phyloP scores from a whole-genome alignment of 441 rosid species.

The Mallotus japonicus region DNA sequence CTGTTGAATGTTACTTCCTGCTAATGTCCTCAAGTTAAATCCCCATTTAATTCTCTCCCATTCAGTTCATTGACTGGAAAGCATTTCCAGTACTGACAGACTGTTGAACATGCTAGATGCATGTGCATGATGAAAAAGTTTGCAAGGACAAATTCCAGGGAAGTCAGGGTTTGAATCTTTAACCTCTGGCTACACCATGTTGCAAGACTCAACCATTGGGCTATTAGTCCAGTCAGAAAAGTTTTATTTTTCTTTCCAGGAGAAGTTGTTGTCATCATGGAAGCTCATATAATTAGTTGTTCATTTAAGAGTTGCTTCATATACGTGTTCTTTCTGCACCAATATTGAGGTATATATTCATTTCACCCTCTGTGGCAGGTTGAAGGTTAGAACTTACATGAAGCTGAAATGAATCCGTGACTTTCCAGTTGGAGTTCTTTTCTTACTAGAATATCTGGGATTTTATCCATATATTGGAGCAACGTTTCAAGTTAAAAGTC shows the following conservation, averaged over 20 bases:
- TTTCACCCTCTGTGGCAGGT: slow-evolving; percentile 25
- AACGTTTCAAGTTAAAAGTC: not conserved
- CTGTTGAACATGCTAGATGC: not conserved
- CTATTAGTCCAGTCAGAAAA: not conserved
- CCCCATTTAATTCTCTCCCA: not conserved
- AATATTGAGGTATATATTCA: slow-evolving; percentile 1
- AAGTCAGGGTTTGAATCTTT: not conserved
- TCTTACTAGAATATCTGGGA: not conserved
- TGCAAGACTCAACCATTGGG: not conserved
- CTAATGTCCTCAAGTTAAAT: not conserved
- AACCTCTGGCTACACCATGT: not conserved
- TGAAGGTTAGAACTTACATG: slow-evolving; percentile 26
- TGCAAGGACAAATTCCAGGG: not conserved
- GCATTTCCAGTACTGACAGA: not conserved
- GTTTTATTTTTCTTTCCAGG: not conserved
- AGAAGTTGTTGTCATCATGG: no score
- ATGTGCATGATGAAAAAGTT: not conserved
- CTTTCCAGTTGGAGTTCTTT: not conserved
- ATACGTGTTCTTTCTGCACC: not conserved
- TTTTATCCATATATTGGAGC: not conserved
- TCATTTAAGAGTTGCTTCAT: not conserved
- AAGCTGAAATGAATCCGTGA: not conserved
- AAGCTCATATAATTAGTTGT: not conserved
- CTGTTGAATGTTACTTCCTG: not conserved
- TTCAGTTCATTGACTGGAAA: no score